Conservation (phyloP, 2,329 filamentous ascomycete genomes). For the Huntiella decipiens region DNA sequence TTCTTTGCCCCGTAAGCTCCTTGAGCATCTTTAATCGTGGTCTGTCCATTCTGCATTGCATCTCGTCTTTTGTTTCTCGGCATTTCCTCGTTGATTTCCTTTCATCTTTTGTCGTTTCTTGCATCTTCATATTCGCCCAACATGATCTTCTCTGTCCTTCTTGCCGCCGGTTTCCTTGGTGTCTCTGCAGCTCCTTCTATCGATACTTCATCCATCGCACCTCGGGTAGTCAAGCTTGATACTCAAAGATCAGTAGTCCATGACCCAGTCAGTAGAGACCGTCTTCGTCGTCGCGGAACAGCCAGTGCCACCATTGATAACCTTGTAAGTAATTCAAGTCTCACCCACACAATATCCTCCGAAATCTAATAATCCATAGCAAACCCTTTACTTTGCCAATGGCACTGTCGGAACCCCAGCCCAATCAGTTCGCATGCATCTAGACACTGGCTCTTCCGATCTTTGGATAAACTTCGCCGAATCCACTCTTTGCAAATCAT, state of each 20-base stretch:
- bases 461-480: conserved; percentile 48
- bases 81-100: neutral
- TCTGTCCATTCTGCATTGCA: neutral
- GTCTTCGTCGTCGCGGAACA: conserved; percentile 24
- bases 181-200: conserved; percentile 3
- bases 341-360: conserved; percentile 11
- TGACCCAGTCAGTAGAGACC: conserved; percentile 26
- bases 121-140: neutral
- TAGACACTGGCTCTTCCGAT: conserved; percentile 53
- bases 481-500: conserved; percentile 38
- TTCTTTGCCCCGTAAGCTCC: neutral
- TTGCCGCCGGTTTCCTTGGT: conserved; percentile 5
- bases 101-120: conserved; percentile 1
- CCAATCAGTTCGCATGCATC: conserved; percentile 35
- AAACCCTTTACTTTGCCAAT: conserved; percentile 47
- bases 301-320: conserved; percentile 34
- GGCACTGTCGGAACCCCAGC: conserved; percentile 42
- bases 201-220: conserved; percentile 7
- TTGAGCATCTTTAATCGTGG: neutral
- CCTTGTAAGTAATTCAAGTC: conserved; percentile 23
- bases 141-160: conserved; percentile 2
- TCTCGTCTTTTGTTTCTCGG: neutral
- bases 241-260: conserved; percentile 21
- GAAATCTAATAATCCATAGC: conserved; percentile 18
- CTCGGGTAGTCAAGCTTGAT: conserved; percentile 27